These are phyloP conservation scores for Datura wrightii DNA, from an alignment of 257 asterid species.

Conservation along the genomic window DNA sequence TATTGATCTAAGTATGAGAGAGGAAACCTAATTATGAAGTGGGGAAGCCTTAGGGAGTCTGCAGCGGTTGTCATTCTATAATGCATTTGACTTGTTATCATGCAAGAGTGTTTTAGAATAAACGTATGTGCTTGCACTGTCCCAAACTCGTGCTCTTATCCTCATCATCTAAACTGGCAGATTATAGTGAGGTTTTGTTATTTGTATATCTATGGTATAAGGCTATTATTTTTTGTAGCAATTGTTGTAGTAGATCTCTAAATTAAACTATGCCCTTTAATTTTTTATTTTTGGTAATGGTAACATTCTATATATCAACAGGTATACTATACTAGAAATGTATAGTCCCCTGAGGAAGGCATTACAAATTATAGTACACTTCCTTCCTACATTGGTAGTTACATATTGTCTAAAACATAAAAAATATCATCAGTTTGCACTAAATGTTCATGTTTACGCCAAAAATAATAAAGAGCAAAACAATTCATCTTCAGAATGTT, in stretches of 20 bases:
- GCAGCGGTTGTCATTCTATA: background rate
- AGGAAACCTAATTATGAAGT: background rate
- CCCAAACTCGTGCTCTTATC: no score
- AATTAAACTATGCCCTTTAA: no score
- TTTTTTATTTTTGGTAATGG: no score
- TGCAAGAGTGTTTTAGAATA: background rate
- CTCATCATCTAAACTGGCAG: no score
- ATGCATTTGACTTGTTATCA: background rate
- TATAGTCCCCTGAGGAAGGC: no score
- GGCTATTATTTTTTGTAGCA: no score
- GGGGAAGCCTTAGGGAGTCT: no score
- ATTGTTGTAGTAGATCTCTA: no score
- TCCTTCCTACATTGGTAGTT: background rate
- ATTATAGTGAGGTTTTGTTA: no score
- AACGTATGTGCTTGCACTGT: background rate
- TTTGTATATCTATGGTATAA: no score
- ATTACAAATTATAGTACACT: background rate
- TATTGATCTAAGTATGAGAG: background rate
- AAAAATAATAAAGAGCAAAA: background rate
- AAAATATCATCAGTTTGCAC: background rate
- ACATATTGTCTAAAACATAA: background rate
- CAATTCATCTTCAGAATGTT: slow-evolving; percentile 1
- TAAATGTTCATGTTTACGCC: background rate
- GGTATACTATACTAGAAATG: no score
- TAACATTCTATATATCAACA: no score